These are phyloP conservation scores for Rhizopogon roseolus DNA, from an alignment of 768 basidiomycete species.

Conservation along the genomic window DNA sequence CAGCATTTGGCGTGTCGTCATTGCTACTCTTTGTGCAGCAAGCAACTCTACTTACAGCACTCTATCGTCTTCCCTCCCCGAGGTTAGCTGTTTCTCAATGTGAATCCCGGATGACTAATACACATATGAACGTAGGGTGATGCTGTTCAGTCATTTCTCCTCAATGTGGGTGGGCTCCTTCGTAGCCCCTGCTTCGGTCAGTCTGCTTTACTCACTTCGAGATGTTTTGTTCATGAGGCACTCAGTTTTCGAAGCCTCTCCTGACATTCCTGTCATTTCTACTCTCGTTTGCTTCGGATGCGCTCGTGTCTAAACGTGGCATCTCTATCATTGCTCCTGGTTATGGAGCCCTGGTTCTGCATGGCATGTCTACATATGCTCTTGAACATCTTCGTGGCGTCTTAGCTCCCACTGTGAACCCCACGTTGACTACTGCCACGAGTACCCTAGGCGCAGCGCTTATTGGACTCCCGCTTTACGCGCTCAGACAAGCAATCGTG, in stretches of 20 bases:
- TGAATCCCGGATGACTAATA: neutral
- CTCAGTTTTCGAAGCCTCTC: slow-evolving; percentile 47
- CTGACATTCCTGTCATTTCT: slow-evolving; percentile 43
- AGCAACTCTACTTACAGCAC: slow-evolving; percentile 59
- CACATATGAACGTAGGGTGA: slow-evolving; percentile 41
- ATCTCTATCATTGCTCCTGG: slow-evolving; percentile 46
- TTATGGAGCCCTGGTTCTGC: slow-evolving; percentile 59
- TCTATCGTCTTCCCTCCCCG: slow-evolving; percentile 62
- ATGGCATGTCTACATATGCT: slow-evolving; percentile 55
- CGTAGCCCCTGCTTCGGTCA: slow-evolving; percentile 43
- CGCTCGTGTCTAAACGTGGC: slow-evolving; percentile 33
- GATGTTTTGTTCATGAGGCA: slow-evolving; percentile 1
- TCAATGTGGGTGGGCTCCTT: slow-evolving; percentile 59
- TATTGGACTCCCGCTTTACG: slow-evolving; percentile 61
- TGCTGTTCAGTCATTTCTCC: slow-evolving; percentile 68
- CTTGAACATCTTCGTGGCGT: slow-evolving; percentile 59
- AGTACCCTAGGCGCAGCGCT: slow-evolving; percentile 59
- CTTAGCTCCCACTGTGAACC: slow-evolving; percentile 53
- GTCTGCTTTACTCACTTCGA: slow-evolving; percentile 11
- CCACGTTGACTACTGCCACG: slow-evolving; percentile 49
- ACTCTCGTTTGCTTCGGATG: slow-evolving; percentile 57
- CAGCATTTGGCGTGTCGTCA: slow-evolving; percentile 63
- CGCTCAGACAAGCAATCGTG: slow-evolving; percentile 56
- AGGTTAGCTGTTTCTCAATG: slow-evolving; percentile 42
- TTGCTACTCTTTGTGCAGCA: slow-evolving; percentile 66